A percentile compares a stretch with the other conserved stretches of the same genome.
These are phyloP conservation scores for Sophora flavescens DNA, from an alignment of 306 rosid species.

Conservation along the genomic window DNA sequence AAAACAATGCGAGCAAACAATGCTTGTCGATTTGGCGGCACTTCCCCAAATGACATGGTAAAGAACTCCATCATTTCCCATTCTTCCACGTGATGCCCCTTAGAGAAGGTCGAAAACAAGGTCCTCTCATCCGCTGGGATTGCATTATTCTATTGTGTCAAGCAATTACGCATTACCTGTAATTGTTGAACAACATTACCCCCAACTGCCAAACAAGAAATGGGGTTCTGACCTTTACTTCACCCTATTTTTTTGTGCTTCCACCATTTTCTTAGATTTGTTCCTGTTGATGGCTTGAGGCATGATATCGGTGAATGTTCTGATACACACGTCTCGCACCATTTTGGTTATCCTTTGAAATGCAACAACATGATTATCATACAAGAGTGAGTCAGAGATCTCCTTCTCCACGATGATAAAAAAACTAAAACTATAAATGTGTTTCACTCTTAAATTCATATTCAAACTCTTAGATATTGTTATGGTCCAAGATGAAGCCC, in stretches of 20 bases:
- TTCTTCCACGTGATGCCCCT: constrained; percentile 68
- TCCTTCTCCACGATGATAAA: constrained; percentile 50
- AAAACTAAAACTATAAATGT: too few species aligned
- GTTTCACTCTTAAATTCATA: too few species aligned
- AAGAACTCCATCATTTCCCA: constrained; percentile 69
- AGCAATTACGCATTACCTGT: neutral
- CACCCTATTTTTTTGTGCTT: constrained; percentile 28
- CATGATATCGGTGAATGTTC: constrained; percentile 66
- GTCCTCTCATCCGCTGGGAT: constrained; percentile 60
- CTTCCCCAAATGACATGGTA: constrained; percentile 54
- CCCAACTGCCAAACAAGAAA: constrained; percentile 23
- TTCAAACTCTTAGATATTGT: too few species aligned
- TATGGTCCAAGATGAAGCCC: too few species aligned
- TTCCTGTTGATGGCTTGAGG: constrained; percentile 18
- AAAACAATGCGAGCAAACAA: too few species aligned
- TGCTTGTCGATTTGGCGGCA: constrained; percentile 52
- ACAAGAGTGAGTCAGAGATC: constrained; percentile 46
- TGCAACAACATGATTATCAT: constrained; percentile 30
- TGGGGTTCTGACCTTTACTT: neutral
- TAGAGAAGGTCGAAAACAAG: constrained; percentile 78
- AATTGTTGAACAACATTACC: neutral
- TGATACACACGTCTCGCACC: constrained; percentile 37
- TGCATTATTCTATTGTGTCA: neutral
- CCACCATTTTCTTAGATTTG: constrained; percentile 17
- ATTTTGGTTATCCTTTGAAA: constrained; percentile 43